phyloP scores from a whole-genome alignment of 2,329 filamentous ascomycete genomes.

The Pyrenophora seminiperda region DNA sequence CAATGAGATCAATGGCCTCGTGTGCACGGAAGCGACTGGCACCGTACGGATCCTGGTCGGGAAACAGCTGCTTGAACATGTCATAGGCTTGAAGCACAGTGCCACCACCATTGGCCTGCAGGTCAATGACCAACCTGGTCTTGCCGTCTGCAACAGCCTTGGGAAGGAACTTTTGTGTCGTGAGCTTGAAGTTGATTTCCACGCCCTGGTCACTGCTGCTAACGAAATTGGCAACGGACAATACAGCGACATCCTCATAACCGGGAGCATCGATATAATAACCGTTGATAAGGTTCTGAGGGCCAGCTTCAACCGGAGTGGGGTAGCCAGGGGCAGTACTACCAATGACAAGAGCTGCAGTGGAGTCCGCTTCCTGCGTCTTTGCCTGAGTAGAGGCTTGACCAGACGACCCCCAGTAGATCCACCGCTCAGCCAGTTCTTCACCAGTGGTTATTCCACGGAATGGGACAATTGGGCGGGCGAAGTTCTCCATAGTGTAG shows the following conservation, averaged over 20 bases:
- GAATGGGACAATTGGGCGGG: constrained; percentile 48
- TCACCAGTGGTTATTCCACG: constrained; percentile 48
- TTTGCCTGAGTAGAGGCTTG: background rate
- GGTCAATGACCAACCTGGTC: constrained; percentile 65
- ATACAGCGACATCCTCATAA: constrained; percentile 54
- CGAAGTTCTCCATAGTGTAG: constrained; percentile 51
- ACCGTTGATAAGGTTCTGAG: constrained; percentile 51
- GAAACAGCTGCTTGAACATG: constrained; percentile 64
- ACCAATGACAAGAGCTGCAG: constrained; percentile 10
- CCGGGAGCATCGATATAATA: constrained; percentile 52
- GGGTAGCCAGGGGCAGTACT: constrained; percentile 51
- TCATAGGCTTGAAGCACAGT: constrained; percentile 65
- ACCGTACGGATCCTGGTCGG: constrained; percentile 56
- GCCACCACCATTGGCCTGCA: constrained; percentile 65
- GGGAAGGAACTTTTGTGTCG: constrained; percentile 50
- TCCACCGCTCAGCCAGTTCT: constrained; percentile 48
- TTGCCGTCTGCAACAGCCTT: constrained; percentile 57
- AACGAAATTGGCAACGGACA: constrained; percentile 51
- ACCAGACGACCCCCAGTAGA: constrained; percentile 35
- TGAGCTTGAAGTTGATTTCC: constrained; percentile 45
- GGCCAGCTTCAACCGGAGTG: constrained; percentile 46
- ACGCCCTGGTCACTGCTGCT: constrained; percentile 19
- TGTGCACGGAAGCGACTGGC: constrained; percentile 58
- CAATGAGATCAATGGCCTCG: constrained; percentile 54
- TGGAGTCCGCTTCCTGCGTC: constrained; percentile 1